Percentiles rank a stretch among this genome's conserved stretches.
These are phyloP conservation scores for Fusarium piperis DNA, from an alignment of 2,329 filamentous ascomycete genomes.

Conservation along the genomic window DNA sequence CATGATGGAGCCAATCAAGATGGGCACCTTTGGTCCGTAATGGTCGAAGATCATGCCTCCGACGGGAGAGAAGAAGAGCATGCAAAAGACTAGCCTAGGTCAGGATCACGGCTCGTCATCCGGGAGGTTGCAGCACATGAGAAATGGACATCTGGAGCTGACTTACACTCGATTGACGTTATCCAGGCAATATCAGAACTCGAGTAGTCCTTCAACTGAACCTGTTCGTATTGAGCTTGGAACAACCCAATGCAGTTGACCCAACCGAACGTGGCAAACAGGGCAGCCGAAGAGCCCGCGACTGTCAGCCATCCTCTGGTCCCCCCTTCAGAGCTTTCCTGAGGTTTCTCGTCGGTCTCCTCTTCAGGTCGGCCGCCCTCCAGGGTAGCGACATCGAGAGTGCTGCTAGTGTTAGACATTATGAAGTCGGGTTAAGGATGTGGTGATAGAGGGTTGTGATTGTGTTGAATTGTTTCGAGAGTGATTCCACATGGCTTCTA, in stretches of 20 bases:
- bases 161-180: slow-evolving; percentile 53
- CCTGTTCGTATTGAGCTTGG: slow-evolving; percentile 59
- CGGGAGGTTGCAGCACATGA: neutral
- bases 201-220: slow-evolving; percentile 53
- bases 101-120: neutral
- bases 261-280: slow-evolving; percentile 41
- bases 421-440: neutral
- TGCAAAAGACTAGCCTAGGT: slow-evolving; percentile 32
- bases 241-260: slow-evolving; percentile 54
- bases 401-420: slow-evolving; percentile 12
- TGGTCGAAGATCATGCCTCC: slow-evolving; percentile 62
- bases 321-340: slow-evolving; percentile 14
- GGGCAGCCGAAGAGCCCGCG: slow-evolving; percentile 24
- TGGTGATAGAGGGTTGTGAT: neutral
- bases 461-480: neutral
- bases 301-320: slow-evolving; percentile 27
- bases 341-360: neutral
- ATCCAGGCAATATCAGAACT: slow-evolving; percentile 62
- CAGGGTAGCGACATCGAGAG: slow-evolving; percentile 16
- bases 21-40: slow-evolving; percentile 63
- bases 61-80: slow-evolving; percentile 45
- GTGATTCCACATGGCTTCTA: neutral
- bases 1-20: slow-evolving; percentile 59
- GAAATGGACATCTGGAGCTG: neutral
- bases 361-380: slow-evolving; percentile 10